These are phyloP conservation scores for Colletotrichum phormii DNA, from an alignment of 2,329 filamentous ascomycete genomes.

Conservation along the genomic window DNA sequence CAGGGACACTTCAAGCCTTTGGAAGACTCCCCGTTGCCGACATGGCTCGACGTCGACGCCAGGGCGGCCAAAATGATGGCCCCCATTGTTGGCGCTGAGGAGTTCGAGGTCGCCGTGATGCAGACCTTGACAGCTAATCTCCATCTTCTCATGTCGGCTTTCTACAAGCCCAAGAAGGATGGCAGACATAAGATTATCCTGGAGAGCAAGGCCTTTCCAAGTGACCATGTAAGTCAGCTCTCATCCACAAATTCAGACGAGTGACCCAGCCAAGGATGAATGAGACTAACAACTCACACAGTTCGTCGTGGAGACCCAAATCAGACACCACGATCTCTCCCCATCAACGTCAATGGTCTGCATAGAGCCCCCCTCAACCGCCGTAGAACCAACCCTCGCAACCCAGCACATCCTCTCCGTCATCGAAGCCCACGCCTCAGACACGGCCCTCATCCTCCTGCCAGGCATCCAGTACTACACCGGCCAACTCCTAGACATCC, in stretches of 20 bases:
- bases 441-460: slow-evolving; percentile 81
- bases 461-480: slow-evolving; percentile 94
- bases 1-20: slow-evolving; percentile 81
- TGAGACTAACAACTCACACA: slow-evolving; percentile 45
- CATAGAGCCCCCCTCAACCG: slow-evolving; percentile 66
- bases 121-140: slow-evolving; percentile 83
- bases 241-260: not conserved
- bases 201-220: slow-evolving; percentile 87
- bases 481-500: slow-evolving; percentile 88
- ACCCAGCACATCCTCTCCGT: slow-evolving; percentile 78
- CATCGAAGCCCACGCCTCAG: slow-evolving; percentile 80
- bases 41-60: slow-evolving; percentile 81
- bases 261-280: not conserved
- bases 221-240: slow-evolving; percentile 74
- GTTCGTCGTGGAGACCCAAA: slow-evolving; percentile 84
- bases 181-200: slow-evolving; percentile 78
- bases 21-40: slow-evolving; percentile 72
- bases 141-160: slow-evolving; percentile 83
- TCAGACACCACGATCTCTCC: slow-evolving; percentile 74
- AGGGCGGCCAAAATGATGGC: slow-evolving; percentile 75
- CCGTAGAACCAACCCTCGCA: slow-evolving; percentile 67
- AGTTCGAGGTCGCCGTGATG: slow-evolving; percentile 83
- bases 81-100: slow-evolving; percentile 74
- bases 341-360: slow-evolving; percentile 75
- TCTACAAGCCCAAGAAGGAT: slow-evolving; percentile 74